A percentile compares a stretch with the other conserved stretches of the same genome.
Conservation (phyloP, 1,284 basidiomycete genomes). For the Rhodotorula sp. region DNA sequence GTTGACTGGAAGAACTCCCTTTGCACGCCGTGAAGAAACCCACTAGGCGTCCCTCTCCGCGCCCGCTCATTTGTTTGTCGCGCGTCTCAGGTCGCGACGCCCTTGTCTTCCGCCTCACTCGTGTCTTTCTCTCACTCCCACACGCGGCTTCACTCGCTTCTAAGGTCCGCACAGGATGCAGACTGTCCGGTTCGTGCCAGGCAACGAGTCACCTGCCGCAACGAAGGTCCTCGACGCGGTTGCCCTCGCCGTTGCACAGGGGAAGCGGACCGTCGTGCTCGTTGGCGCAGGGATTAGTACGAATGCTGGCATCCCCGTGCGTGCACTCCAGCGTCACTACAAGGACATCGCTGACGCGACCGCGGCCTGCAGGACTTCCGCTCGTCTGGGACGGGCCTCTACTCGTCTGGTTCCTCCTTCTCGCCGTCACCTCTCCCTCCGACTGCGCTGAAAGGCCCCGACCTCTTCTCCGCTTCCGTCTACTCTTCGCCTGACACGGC, state of each 20-base stretch:
- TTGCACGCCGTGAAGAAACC: too few species aligned
- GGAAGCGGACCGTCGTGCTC: conserved; percentile 78
- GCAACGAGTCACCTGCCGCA: not conserved
- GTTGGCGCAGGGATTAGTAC: conserved; percentile 91
- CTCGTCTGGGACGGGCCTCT: conserved; percentile 20
- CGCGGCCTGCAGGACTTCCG: conserved; percentile 50
- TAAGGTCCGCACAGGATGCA: not conserved
- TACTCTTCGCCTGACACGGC: conserved; percentile 82
- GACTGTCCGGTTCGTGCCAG: not conserved
- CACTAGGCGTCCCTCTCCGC: too few species aligned
- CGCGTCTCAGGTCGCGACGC: not conserved
- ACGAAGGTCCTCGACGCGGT: conserved; percentile 52
- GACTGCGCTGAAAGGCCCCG: conserved; percentile 60
- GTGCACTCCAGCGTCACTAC: conserved; percentile 66
- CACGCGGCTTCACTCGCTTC: not conserved
- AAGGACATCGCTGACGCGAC: not conserved
- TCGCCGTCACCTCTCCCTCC: conserved; percentile 1
- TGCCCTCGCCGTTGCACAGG: conserved; percentile 72
- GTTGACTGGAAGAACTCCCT: too few species aligned
- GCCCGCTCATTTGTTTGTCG: not conserved
- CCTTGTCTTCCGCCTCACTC: not conserved
- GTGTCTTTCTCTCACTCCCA: not conserved
- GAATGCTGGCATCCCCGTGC: conserved; percentile 88
- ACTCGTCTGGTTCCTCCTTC: conserved; percentile 2
- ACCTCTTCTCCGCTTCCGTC: conserved; percentile 81